Percentiles rank a stretch among this genome's conserved stretches.
Evolutionary conservation across 306 rosid genomes (phyloP).

Genomic region (Trifolium pratense): DNA sequence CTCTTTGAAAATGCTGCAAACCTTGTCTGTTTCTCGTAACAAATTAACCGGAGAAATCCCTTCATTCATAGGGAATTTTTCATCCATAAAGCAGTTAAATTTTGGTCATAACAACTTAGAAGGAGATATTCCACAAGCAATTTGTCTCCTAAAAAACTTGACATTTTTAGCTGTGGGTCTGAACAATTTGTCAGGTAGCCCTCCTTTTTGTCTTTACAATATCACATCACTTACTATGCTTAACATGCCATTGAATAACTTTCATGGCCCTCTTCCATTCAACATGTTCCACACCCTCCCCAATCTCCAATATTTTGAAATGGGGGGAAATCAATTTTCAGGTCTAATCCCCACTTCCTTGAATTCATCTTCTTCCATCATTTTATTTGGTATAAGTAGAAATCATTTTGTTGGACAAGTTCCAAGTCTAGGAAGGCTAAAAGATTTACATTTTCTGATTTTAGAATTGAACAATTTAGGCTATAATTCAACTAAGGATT

Average conservation of each 20-base stretch:
- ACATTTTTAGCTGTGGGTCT: background rate
- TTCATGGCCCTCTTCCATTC: background rate
- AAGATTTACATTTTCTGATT: rapidly evolving
- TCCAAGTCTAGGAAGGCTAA: background rate
- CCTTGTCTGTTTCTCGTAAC: background rate
- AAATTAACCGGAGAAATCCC: background rate
- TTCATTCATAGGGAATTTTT: background rate
- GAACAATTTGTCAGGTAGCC: background rate
- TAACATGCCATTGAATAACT: rapidly evolving
- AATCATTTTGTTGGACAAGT: background rate
- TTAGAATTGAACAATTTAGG: background rate
- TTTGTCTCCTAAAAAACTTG: background rate
- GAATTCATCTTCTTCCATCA: background rate
- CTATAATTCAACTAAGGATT: background rate
- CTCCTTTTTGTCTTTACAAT: background rate
- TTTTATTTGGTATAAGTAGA: background rate
- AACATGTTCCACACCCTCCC: background rate
- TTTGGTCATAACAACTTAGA: background rate
- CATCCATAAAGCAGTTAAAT: too few relatives aligned
- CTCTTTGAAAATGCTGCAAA: background rate
- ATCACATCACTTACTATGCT: background rate
- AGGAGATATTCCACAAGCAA: background rate
- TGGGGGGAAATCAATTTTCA: background rate
- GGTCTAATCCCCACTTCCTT: background rate
- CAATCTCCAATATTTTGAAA: rapidly evolving